These are phyloP conservation scores for Allodekkera sacchari DNA, from an alignment of 805 yeast genomes.

Conservation along the genomic window DNA sequence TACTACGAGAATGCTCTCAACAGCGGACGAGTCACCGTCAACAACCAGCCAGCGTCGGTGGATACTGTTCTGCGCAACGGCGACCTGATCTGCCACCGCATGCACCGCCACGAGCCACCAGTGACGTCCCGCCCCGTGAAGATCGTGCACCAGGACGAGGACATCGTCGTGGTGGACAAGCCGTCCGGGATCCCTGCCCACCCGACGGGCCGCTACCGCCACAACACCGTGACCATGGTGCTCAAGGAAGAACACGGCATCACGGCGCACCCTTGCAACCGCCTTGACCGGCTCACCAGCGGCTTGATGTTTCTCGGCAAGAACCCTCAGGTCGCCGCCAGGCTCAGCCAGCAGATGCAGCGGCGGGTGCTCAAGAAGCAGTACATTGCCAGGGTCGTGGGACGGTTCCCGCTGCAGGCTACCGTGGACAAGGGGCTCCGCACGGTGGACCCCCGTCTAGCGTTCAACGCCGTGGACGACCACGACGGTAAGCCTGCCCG, in stretches of 20 bases:
- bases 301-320: constrained; percentile 91
- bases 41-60: constrained; percentile 51
- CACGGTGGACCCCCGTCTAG: constrained; percentile 68
- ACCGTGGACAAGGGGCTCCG: constrained; percentile 58
- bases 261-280: constrained; percentile 73
- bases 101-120: constrained; percentile 89
- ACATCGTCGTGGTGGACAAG: constrained; percentile 77
- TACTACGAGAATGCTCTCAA: constrained; percentile 51
- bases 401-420: constrained; percentile 62
- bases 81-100: constrained; percentile 67
- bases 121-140: constrained; percentile 53
- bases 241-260: constrained; percentile 62
- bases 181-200: constrained; percentile 95
- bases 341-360: constrained; percentile 60
- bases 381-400: constrained; percentile 82
- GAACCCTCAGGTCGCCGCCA: constrained; percentile 69
- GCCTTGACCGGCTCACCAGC: constrained; percentile 85
- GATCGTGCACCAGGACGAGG: constrained; percentile 66
- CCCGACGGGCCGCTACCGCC: constrained; percentile 82
- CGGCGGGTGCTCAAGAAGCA: constrained; percentile 72
- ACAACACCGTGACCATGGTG: constrained; percentile 68
- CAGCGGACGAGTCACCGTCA: constrained; percentile 69
- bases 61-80: constrained; percentile 73
- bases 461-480: constrained; percentile 50
- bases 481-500: constrained; percentile 60